Evolutionary conservation across 192 early-diverging fungal species (phyloP).

Genomic region (Backusella morwellensis): DNA sequence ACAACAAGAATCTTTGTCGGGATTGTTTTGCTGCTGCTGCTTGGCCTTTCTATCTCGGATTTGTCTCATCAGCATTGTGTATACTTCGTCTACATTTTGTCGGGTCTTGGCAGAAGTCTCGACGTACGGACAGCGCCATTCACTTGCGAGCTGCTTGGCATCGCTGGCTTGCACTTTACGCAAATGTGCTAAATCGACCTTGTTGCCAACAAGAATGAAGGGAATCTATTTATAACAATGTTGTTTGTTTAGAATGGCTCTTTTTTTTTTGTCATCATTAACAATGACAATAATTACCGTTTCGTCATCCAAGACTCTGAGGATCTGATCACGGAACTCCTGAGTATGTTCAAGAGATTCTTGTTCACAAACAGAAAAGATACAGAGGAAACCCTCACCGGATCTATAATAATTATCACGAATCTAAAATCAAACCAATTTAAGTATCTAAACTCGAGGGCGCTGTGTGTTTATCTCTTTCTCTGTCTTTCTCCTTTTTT

Average conservation of each 20-base stretch:
- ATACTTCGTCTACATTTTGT: conserved; percentile 80
- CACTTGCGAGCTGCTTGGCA: conserved; percentile 53
- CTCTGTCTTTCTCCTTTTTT: background rate
- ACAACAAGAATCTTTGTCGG: conserved; percentile 21
- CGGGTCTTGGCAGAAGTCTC: conserved; percentile 77
- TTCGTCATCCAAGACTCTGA: conserved; percentile 81
- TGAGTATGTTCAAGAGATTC: conserved; percentile 81
- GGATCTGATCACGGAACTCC: conserved; percentile 87
- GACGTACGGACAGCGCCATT: conserved; percentile 69
- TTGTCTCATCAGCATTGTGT: conserved; percentile 71
- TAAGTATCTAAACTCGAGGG: background rate
- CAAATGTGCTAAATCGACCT: conserved; percentile 60
- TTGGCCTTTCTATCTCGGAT: conserved; percentile 68
- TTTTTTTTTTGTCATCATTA: background rate
- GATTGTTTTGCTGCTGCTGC: conserved; percentile 5
- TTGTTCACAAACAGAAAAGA: conserved; percentile 80
- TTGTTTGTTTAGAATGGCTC: background rate
- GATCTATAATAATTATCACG: conserved; percentile 84
- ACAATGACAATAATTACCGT: conserved; percentile 22
- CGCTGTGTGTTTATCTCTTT: background rate
- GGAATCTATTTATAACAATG: conserved; percentile 47
- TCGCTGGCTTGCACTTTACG: conserved; percentile 64
- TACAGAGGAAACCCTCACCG: conserved; percentile 85
- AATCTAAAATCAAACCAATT: conserved; percentile 45
- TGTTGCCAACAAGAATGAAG: conserved; percentile 85